phyloP scores from a whole-genome alignment of 192 early-diverging fungal genomes.

The Martensiomyces pterosporus region DNA sequence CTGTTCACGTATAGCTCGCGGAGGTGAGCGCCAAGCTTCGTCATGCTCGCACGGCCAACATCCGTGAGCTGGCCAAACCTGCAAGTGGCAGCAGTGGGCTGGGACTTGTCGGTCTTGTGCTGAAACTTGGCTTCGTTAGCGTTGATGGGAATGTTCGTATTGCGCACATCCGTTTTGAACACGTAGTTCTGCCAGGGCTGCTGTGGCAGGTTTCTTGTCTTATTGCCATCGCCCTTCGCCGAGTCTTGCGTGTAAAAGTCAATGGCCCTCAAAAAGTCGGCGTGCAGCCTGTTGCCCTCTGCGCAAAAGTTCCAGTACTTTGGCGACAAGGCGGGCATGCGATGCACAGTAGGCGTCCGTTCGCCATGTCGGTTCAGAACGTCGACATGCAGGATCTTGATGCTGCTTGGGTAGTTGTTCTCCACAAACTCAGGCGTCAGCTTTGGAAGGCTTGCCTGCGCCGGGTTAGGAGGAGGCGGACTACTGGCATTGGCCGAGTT shows the following conservation, averaged over 20 bases:
- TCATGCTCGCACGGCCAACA: constrained; percentile 53
- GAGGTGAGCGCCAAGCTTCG: constrained; percentile 44
- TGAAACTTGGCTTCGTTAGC: constrained; percentile 5
- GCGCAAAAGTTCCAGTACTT: constrained; percentile 46
- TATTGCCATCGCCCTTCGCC: constrained; percentile 2
- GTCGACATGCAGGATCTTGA: constrained; percentile 48
- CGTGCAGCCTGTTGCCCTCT: constrained; percentile 21
- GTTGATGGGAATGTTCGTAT: constrained; percentile 19
- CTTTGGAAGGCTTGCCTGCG: constrained; percentile 29
- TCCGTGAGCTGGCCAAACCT: constrained; percentile 60
- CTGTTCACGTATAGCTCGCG: constrained; percentile 55
- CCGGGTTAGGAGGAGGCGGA: neutral
- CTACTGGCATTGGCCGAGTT: too few species aligned
- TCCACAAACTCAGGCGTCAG: constrained; percentile 43
- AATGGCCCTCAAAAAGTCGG: constrained; percentile 29
- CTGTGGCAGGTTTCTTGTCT: too few species aligned
- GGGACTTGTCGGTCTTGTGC: constrained; percentile 11
- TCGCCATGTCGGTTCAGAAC: constrained; percentile 53
- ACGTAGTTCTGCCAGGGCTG: constrained; percentile 18
- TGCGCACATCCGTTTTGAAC: constrained; percentile 16
- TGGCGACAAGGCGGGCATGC: constrained; percentile 15
- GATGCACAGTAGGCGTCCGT: constrained; percentile 31
- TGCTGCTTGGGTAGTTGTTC: constrained; percentile 38
- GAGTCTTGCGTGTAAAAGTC: constrained; percentile 6
- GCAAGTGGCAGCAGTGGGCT: constrained; percentile 26